These are phyloP conservation scores for Cyberlindnera amylophila DNA, from an alignment of 805 yeast genomes.

Conservation along the genomic window DNA sequence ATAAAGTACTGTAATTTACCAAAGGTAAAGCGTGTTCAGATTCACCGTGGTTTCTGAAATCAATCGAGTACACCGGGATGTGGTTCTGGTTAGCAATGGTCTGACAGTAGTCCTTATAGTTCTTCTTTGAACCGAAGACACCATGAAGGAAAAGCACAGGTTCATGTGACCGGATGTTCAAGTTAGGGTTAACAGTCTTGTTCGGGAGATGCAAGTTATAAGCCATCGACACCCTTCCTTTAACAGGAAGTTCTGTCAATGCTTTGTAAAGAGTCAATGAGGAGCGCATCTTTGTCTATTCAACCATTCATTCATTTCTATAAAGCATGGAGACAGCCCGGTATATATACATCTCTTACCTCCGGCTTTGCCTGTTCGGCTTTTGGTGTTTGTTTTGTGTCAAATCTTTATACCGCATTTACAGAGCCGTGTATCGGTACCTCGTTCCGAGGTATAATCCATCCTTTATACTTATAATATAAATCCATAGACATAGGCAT, in stretches of 20 bases:
- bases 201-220: conserved; percentile 26
- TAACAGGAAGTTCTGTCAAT: conserved; percentile 17
- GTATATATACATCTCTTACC: neutral
- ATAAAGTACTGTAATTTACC: conserved; percentile 35
- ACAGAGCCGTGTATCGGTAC: conserved; percentile 5
- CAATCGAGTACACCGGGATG: conserved; percentile 38
- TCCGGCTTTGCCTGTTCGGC: no score
- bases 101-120: conserved; percentile 37
- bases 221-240: conserved; percentile 21
- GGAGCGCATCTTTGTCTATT: conserved; percentile 9
- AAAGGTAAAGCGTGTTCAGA: conserved; percentile 40
- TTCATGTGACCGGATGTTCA: conserved; percentile 22
- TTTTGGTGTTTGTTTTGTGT: conserved; percentile 7
- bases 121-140: conserved; percentile 42
- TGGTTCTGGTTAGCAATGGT: conserved; percentile 30
- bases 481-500: no score
- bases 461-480: no score
- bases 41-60: conserved; percentile 48
- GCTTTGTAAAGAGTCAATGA: conserved; percentile 6
- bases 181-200: conserved; percentile 25
- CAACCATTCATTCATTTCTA: no score
- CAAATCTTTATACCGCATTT: conserved; percentile 3
- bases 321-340: neutral
- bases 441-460: conserved; percentile 7
- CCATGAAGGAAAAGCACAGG: conserved; percentile 47